Evolutionary conservation across 1,284 basidiomycete species (phyloP), one percentile per base, ranked within the genome.

Genomic region (Ganoderma boninense): DNA sequence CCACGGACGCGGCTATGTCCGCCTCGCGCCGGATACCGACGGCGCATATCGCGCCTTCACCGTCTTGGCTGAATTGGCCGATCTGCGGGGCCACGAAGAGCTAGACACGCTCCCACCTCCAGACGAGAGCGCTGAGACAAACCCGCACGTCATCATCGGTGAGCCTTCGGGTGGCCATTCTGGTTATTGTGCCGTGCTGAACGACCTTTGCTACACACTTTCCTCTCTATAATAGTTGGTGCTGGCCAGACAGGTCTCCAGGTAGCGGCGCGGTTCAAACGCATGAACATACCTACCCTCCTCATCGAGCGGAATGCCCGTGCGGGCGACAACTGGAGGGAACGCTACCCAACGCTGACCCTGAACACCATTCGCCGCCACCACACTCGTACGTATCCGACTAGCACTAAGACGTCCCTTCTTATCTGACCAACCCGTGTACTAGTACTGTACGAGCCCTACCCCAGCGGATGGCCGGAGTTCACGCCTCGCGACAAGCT

Each of bases 271-370:
- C 81, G 87, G 20, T 85, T 90, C 68, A 83, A 83, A 59, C 83
- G 86, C 66, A 84, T 89, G 79, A 82, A 85, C 23, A 83, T 90
- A 5, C 79, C 81, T 3, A 75, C 84, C 0, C 77, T 90, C 18
- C 77, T 89, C 6, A 78, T 90, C 38, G 89, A 90, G 71, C 78
- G 77, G 42, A 80, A 83, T 57, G 72, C 78, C 42, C 79, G 84
- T 3, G 79, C 90, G 1, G 88, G 89, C 16, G 87, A 89, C 75
- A 83, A 83, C 70, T 90, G 88, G 89, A 78, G 87, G 43, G 79
- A 82, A 44, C 82, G 87, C 16, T 89, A 90, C 76, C 82, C 85
- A 40, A 83, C 84, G 1, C 74, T 89, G 20, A 83, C 82, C 1
- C 77, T 88, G 29, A 86, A 88, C 72, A 87, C 84, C 1, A 75